Evolutionary conservation across 345 rosid genomes (phyloP), one percentile per base, ranked within the genome.

Genomic region (Carallia brachiata): DNA sequence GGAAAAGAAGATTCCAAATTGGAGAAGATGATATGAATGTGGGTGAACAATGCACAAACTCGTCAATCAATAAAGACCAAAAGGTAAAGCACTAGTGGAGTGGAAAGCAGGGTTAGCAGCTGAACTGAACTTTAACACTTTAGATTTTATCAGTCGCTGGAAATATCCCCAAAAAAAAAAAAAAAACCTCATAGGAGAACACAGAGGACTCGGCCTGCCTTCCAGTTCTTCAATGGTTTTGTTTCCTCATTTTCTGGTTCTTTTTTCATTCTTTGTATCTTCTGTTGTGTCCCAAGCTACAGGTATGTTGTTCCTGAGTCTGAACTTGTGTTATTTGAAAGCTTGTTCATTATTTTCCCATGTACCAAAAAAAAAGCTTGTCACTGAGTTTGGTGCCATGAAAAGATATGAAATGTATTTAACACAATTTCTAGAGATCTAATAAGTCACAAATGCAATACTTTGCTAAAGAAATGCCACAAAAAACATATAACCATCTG

Each of bases 221-320:
- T 32, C 61, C 62, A 55, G 19, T 50, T 71, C 79, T 74, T 76
- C 81, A 66, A 89, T 93, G 98, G 94, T 84, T 80, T 74, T 80
- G 53, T 68, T 63, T 82, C 68, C 70, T 70, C 80, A 50, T 74
- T 69, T 76, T 31, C 71, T 84, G 65, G 50, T 77, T 69, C 61
- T 84, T 57, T 77, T 30, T 73, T 65, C 81, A 7, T 73, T 83
- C 78, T 57, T 77, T 48, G 47, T 71, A 10, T 62, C 80, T 63
- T 63, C 76, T 63, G 23, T 61, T 63, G 44, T 50, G 15, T 71
- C 61, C 66, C 80, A 77, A 72, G 76, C 67, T 37, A 62, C 80
- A 77, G 80, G 80, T 77, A 67, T 53, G 72, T 67, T 32, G 19
- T 44, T 47, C 68, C 50, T 69, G 50, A 52, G 44, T 59, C 40